These are phyloP conservation scores for Geosiphon pyriformis DNA, from an alignment of 192 early-diverging fungal genomes.

Conservation along the genomic window DNA sequence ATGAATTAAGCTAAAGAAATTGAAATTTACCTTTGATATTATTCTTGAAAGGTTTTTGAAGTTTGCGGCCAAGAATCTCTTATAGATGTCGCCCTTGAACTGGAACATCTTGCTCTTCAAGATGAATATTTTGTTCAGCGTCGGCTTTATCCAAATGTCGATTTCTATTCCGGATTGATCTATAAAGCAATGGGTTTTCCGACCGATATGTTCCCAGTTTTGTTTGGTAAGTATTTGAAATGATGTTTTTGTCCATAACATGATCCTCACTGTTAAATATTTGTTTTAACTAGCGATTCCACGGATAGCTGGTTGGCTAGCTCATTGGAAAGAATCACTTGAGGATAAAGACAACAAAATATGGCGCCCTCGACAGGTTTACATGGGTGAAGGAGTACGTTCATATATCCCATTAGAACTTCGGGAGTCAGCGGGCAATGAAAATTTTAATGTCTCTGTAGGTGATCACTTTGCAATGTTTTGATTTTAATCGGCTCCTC, in stretches of 20 bases:
- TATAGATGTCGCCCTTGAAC: conserved; percentile 59
- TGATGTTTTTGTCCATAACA: not conserved
- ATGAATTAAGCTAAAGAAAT: not conserved
- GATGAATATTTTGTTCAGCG: conserved; percentile 61
- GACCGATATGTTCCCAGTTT: conserved; percentile 68
- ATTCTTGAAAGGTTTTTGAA: conserved; percentile 47
- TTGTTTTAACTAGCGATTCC: conserved; percentile 30
- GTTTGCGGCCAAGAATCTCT: conserved; percentile 53
- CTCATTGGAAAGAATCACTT: conserved; percentile 59
- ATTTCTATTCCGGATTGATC: conserved; percentile 51
- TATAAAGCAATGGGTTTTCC: conserved; percentile 70
- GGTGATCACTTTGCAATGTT: not conserved
- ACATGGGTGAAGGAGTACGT: conserved; percentile 44
- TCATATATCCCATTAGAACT: conserved; percentile 36
- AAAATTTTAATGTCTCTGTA: conserved; percentile 3
- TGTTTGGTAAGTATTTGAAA: conserved; percentile 46
- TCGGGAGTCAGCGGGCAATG: not conserved
- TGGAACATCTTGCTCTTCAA: conserved; percentile 51
- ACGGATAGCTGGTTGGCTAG: conserved; percentile 54
- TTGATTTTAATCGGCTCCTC: not conserved
- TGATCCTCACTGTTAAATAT: not conserved
- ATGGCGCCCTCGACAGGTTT: conserved; percentile 62
- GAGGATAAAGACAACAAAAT: conserved; percentile 52
- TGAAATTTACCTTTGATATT: conserved; percentile 11
- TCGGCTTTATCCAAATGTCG: conserved; percentile 56